phyloP scores from a whole-genome alignment of 164 flowering plant genomes.

The Vitis rotundifolia region DNA sequence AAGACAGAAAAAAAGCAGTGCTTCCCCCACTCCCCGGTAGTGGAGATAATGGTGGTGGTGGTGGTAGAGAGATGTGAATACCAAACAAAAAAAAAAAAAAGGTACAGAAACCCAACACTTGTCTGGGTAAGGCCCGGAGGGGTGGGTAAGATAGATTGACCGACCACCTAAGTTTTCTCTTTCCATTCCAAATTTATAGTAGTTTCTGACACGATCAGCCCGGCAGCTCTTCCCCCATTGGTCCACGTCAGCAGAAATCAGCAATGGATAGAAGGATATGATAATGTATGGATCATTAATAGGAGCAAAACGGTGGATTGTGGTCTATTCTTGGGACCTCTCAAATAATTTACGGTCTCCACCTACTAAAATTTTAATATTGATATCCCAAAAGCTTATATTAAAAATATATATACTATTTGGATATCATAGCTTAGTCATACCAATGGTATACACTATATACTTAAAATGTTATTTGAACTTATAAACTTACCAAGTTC shows the following conservation, averaged over 20 bases:
- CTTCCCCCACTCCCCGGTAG: too few relatives aligned
- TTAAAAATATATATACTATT: too few relatives aligned
- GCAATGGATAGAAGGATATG: constrained; percentile 28
- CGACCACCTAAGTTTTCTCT: neutral
- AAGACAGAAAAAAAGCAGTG: neutral
- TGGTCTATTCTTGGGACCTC: too few relatives aligned
- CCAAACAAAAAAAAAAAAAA: neutral
- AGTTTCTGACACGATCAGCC: constrained; percentile 1
- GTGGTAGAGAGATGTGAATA: neutral
- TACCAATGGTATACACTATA: too few relatives aligned
- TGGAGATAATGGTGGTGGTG: neutral
- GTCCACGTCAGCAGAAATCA: constrained; percentile 56
- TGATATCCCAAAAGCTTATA: too few relatives aligned
- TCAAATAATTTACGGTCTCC: too few relatives aligned
- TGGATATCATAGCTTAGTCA: too few relatives aligned
- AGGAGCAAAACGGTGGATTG: too few relatives aligned
- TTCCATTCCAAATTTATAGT: neutral
- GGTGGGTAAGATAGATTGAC: too few relatives aligned
- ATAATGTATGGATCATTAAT: neutral
- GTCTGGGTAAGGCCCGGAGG: neutral
- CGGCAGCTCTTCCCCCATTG: constrained; percentile 23
- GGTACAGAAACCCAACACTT: neutral
- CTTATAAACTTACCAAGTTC: too few relatives aligned
- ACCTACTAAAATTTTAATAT: too few relatives aligned
- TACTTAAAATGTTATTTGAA: too few relatives aligned